These are phyloP conservation scores for Auricularia heimuer DNA, from an alignment of 768 basidiomycete species.

Conservation along the genomic window DNA sequence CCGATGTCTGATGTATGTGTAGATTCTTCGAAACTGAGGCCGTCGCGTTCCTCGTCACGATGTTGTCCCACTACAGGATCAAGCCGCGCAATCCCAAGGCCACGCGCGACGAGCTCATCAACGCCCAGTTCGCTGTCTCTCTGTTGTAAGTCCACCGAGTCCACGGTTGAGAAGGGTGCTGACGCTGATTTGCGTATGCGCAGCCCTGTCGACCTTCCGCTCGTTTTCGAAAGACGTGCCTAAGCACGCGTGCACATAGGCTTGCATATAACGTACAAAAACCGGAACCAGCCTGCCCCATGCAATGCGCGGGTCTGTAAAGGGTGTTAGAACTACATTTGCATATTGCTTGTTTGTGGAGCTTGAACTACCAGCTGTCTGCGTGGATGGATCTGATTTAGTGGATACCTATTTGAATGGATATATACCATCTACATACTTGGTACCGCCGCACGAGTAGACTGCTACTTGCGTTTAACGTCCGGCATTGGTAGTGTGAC, in stretches of 20 bases:
- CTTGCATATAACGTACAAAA: too few relatives aligned
- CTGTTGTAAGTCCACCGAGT: constrained; percentile 29
- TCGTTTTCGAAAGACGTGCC: constrained; percentile 25
- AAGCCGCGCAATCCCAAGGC: constrained; percentile 37
- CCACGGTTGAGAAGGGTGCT: not conserved
- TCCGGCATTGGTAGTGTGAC: too few relatives aligned
- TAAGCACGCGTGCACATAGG: not conserved
- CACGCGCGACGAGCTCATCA: constrained; percentile 37
- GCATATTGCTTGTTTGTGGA: too few relatives aligned
- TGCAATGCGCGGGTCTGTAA: too few relatives aligned
- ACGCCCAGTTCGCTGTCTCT: constrained; percentile 28
- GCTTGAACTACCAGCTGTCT: too few relatives aligned
- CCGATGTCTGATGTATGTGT: not conserved
- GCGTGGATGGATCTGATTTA: too few relatives aligned
- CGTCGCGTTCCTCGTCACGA: constrained; percentile 39
- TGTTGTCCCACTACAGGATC: constrained; percentile 38
- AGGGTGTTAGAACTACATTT: too few relatives aligned
- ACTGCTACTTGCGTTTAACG: too few relatives aligned
- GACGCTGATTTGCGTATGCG: not conserved
- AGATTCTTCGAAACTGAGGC: constrained; percentile 39
- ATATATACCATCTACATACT: too few relatives aligned
- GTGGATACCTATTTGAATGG: too few relatives aligned
- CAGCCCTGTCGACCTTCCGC: constrained; percentile 24
- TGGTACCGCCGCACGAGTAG: too few relatives aligned
- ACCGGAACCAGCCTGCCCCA: too few relatives aligned